A percentile compares a stretch with the other conserved stretches of the same genome.
These are phyloP conservation scores for Brasilioporus rufonigricans DNA, from an alignment of 768 basidiomycete species.

Conservation along the genomic window DNA sequence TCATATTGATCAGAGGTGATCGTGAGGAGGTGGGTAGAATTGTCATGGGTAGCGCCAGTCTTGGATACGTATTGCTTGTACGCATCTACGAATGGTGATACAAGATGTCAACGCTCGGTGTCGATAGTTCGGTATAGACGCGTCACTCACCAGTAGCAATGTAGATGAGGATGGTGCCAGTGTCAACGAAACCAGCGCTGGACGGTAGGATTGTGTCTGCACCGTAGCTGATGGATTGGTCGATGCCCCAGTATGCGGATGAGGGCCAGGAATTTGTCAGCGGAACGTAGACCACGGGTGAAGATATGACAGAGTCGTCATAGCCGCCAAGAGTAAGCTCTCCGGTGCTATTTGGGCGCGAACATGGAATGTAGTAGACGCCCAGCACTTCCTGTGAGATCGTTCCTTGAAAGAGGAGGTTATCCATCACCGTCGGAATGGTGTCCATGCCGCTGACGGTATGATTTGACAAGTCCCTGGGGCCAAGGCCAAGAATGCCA, in stretches of 20 bases:
- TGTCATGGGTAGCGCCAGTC: background rate
- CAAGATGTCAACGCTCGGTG: background rate
- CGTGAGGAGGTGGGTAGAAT: background rate
- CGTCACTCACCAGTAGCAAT: conserved; percentile 18
- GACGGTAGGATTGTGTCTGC: conserved; percentile 15
- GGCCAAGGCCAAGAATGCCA: background rate
- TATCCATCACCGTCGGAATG: conserved; percentile 35
- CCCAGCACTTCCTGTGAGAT: conserved; percentile 30
- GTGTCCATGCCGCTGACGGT: background rate
- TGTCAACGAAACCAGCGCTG: conserved; percentile 34
- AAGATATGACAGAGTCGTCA: conserved; percentile 8
- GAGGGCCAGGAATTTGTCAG: conserved; percentile 26
- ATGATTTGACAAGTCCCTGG: background rate
- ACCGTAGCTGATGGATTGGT: conserved; percentile 34
- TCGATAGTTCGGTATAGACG: no score
- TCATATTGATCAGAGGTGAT: background rate
- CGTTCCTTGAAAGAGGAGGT: conserved; percentile 25
- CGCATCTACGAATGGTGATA: background rate
- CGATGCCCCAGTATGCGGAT: conserved; percentile 30
- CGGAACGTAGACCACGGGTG: conserved; percentile 19
- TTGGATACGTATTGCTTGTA: background rate
- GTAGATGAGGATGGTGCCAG: conserved; percentile 28
- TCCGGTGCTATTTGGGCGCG: conserved; percentile 15
- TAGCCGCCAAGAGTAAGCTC: conserved; percentile 28
- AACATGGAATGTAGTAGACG: conserved; percentile 29